Conservation (phyloP, 306 rosid species). For the Begonia fuchsioides region DNA sequence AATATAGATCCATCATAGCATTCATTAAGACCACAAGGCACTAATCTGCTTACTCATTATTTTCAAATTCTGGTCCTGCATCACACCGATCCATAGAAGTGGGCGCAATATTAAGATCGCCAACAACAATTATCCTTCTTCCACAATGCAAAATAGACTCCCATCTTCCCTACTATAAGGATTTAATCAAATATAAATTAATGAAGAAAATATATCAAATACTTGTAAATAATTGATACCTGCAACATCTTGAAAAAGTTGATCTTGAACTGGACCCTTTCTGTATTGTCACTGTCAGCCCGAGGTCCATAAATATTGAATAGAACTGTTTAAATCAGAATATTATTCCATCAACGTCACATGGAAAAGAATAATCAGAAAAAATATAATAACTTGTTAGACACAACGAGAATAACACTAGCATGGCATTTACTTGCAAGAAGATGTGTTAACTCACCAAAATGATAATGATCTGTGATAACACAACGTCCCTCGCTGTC, state of each 20-base stretch:
- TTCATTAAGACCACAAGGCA: neutral
- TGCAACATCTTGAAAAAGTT: slow-evolving; percentile 54
- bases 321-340: slow-evolving; percentile 44
- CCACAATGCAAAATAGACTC: slow-evolving; percentile 54
- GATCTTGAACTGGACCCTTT: slow-evolving; percentile 66
- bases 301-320: slow-evolving; percentile 91
- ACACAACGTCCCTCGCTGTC: slow-evolving; percentile 85
- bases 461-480: slow-evolving; percentile 74
- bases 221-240: slow-evolving; percentile 26
- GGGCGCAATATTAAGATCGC: slow-evolving; percentile 96
- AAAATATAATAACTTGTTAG: too few species aligned
- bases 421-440: neutral
- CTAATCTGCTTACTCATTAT: slow-evolving; percentile 41
- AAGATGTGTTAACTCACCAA: slow-evolving; percentile 36
- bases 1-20: too few species aligned
- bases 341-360: slow-evolving; percentile 6
- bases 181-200: slow-evolving; percentile 17
- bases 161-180: slow-evolving; percentile 69
- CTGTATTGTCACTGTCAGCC: slow-evolving; percentile 59
- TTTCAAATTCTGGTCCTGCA: slow-evolving; percentile 86
- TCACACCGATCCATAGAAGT: slow-evolving; percentile 70
- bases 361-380: neutral
- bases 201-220: slow-evolving; percentile 12
- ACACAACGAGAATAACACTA: neutral
- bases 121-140: slow-evolving; percentile 71